Base-by-base conservation (phyloP, 1,139 yeast genomes). In the Suhomyces atakaporum region DNA sequence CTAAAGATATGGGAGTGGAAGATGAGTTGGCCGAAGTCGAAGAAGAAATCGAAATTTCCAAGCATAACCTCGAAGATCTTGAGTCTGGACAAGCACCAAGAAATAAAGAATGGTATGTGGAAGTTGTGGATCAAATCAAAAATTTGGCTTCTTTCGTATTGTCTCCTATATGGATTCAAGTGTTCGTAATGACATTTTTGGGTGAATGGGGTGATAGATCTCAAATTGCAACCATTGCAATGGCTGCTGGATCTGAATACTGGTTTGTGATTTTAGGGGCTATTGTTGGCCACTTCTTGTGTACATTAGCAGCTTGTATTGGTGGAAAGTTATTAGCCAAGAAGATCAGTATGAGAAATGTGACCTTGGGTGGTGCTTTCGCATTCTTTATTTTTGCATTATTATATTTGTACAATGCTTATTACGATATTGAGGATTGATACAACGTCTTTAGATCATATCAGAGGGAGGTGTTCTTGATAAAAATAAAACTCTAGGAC, bases 131-230 rank as follows among this genome's bases (percentile, higher is more conserved):
- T 30, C 69, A 66, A 40, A 30, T 81, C 25, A 61, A 65, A 29
- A 74, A 79, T 47, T 68, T 84, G 43, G 79, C 82, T 3, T 63
- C 79, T 3, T 76, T 81, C 42, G 66, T 89, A 11, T 69, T 92
- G 36, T 84, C 96, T 5, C 98, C 98, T 2, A 68, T 82, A 11
- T 92, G 96, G 90, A 84, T 90, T 49, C 97, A 92, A 66, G 94
- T 92, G 4, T 92, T 92, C 58, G 81, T 83, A 36, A 90, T 94
- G 97, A 88, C 96, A 2, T 94, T 94, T 60, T 69, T 92, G 39
- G 98, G 97, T 40, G 99, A 92, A 67, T 89, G 97, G 95, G 99
- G 99, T 33, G 99, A 92, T 62, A 81, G 98, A 54, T 89, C 97
- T 10, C 99, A 92, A 65, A 88, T 92, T 37, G 96, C 97, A 25